Base-by-base conservation (phyloP, 2,329 filamentous ascomycete species). In the Aspergillus hiratsukae region DNA sequence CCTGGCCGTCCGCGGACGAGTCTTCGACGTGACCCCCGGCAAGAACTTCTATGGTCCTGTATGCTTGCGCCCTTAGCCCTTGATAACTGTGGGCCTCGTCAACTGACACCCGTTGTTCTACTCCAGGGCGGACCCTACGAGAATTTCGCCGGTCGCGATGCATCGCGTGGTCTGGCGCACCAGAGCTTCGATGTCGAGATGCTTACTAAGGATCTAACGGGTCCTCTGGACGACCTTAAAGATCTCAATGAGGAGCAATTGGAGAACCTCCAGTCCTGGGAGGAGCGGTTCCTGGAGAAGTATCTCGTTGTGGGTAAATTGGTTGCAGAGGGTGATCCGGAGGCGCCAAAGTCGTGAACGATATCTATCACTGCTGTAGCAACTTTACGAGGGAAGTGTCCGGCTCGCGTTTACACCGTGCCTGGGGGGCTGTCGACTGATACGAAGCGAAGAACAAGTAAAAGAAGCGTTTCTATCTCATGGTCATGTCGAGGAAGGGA, bases 131-230 rank as follows among this genome's bases (percentile, higher is more conserved):
- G 93, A 0, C 91, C 93, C 1, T 99, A 99, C 74, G 87, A 87
- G 73, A 97, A 97, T 78, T 99, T 99, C 71, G 94, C 94, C 0
- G 94, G 94, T 0, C 81, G 92, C 41, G 94, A 99, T 75, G 94
- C 94, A 21, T 91, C 85, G 62, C 83, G 93, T 52, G 94, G 94
- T 1, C 78, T 99, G 58, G 93, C 94, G 1, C 90, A 85, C 73
- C 90, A 92, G 57, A 96, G 90, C 77, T 97, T 99, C 73, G 94
- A 97, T 71, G 85, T 90, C 79, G 89, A 92, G 6, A 96, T 97
- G 91, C 78, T 97, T 76, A 97, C 94, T 19, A 86, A 93, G 79
- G 89, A 97, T 73, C 77, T 97, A 54, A 85, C 94, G 56, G 93
- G 85, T 0, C 90, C 91, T 48, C 78, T 97, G 60, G 91, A 96